Percentiles rank a stretch among this genome's conserved stretches.
Evolutionary conservation across 129 eudicot species (phyloP).

Genomic region (carrot (Daucus carota)): DNA sequence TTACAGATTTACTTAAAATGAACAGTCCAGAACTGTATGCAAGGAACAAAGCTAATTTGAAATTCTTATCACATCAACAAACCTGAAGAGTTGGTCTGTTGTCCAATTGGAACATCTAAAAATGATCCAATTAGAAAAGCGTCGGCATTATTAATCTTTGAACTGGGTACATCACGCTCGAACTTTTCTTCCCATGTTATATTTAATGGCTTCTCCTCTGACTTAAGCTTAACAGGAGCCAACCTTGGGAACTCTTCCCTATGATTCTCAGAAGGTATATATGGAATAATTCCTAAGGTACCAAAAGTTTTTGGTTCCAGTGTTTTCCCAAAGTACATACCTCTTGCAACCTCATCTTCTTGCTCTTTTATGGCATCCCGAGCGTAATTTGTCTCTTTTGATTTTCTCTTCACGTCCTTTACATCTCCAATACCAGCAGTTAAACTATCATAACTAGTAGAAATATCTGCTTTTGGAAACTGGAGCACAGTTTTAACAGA

Average conservation of each 20-base stretch:
- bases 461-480: constrained; percentile 46
- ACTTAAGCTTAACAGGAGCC: constrained; percentile 86
- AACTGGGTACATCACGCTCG: constrained; percentile 61
- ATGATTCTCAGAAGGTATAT: constrained; percentile 41
- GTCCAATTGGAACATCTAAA: constrained; percentile 94
- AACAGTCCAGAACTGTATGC: not conserved
- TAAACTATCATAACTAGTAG: constrained; percentile 40
- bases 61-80: constrained; percentile 19
- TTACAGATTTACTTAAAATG: not conserved
- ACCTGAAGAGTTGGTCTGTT: constrained; percentile 79
- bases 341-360: constrained; percentile 66
- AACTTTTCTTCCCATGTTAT: constrained; percentile 83
- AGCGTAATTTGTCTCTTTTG: constrained; percentile 31
- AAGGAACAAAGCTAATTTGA: constrained; percentile 9
- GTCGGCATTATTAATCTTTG: constrained; percentile 57
- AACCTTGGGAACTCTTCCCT: constrained; percentile 88
- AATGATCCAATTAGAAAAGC: constrained; percentile 70
- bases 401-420: constrained; percentile 44
- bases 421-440: constrained; percentile 25
- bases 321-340: constrained; percentile 44
- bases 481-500: constrained; percentile 74
- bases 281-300: constrained; percentile 36
- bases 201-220: constrained; percentile 53
- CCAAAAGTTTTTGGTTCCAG: constrained; percentile 45
- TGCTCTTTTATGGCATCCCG: constrained; percentile 60